Evolutionary conservation across 148 eudicot species (phyloP), one percentile per base, ranked within the genome.

Genomic region (Nepenthes mirabilis): DNA sequence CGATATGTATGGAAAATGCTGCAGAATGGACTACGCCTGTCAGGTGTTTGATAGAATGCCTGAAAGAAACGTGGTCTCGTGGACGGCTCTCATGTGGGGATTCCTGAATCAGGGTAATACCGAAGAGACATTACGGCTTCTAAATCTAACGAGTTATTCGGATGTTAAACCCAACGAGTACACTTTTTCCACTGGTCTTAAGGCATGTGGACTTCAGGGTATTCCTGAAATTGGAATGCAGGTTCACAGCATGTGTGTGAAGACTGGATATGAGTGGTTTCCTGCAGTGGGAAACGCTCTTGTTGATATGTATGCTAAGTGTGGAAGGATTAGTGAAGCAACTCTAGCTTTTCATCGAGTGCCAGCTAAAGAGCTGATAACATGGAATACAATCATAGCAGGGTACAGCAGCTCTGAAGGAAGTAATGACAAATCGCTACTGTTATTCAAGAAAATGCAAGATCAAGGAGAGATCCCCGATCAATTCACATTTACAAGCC

Each of bases 321-420:
- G 90, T 74, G 82, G 86, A 36, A 80, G 59, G 61, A 71, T 85
- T n/a, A 36, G 36, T 9, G 76, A 68, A 34, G 90, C 90, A 35
- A 78, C 62, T 59, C 69, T 49, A 12, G 72, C 70, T 14, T 90
- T 90, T 50, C 57, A 75, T 74, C 56, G 50, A 62, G 68, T 84
- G 84, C 78, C 73, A 1, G 59, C 60, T 11, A 82, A 64, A 68
- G 74, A 62, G 69, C 64, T 77, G 36, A 78, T 86, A 67, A 83
- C 84, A 23, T 90, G 97, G 97, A 90, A 86, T 72, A 87, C 72
- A 33, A 78, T 90, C 65, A 83, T 86, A 34, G 83, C 85, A 51
- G 95, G 83, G 34, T 77, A 80, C 65, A 80, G 80, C 65, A 74
- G 81, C 13, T 72, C 71, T 14, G 75, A 58, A 63, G 84, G 63